Percentiles rank a stretch among this genome's conserved stretches.
phyloP scores from a whole-genome alignment of 2,329 filamentous ascomycete species.

The Magnaporthiopsis poae region DNA sequence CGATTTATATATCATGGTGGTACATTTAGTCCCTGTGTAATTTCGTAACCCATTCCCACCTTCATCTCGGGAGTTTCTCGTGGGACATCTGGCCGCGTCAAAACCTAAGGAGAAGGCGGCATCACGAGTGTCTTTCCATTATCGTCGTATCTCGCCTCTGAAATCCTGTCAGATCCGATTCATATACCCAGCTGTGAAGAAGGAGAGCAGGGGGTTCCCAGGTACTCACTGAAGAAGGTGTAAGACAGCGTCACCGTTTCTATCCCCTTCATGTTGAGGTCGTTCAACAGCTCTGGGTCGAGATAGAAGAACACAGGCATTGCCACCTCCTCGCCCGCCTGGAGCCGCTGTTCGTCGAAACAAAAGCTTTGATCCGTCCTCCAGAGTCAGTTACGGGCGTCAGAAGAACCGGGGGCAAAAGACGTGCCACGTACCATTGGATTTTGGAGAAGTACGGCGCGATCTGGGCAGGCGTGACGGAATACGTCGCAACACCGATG shows the following conservation, averaged over 20 bases:
- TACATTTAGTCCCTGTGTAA: neutral
- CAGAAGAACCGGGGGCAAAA: neutral
- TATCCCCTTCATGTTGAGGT: conserved; percentile 84
- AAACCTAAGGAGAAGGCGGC: neutral
- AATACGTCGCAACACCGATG: conserved; percentile 95
- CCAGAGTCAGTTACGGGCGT: neutral
- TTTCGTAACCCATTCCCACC: neutral
- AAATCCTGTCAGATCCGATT: neutral
- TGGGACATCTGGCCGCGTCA: neutral
- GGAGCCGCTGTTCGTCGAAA: conserved; percentile 91
- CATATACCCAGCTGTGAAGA: neutral
- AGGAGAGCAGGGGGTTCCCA: neutral
- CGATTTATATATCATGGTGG: neutral
- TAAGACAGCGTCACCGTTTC: conserved; percentile 94
- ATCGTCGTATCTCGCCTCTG: conserved; percentile 9
- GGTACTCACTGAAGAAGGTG: conserved; percentile 86
- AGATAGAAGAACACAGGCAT: conserved; percentile 99
- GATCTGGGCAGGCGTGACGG: conserved; percentile 88
- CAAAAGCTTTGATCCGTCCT: conserved; percentile 52
- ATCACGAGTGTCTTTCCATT: conserved; percentile 1
- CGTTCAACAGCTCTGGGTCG: conserved; percentile 85
- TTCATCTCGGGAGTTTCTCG: neutral
- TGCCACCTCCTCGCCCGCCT: conserved; percentile 91
- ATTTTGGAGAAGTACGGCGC: conserved; percentile 99
- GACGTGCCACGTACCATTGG: conserved; percentile 49